Conservation (phyloP, 768 basidiomycete species). For the Rhizopogon roseolus region DNA sequence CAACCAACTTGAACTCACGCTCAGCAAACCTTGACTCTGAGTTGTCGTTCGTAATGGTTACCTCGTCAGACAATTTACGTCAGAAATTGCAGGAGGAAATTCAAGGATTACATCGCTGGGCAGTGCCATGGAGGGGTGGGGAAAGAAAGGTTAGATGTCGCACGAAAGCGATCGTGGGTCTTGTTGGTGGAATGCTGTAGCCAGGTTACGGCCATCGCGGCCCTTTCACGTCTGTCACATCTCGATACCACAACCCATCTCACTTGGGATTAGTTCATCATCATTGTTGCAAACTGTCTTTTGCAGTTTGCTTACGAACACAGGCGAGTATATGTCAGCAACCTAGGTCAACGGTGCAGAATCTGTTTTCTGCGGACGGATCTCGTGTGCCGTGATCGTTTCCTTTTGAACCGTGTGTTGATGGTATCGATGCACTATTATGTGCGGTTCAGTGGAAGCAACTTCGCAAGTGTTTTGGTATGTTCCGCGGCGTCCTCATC, state of each 20-base stretch:
- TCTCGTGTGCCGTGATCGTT: too few species aligned
- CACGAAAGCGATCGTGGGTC: conserved; percentile 57
- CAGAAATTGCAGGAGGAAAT: conserved; percentile 51
- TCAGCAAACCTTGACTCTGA: conserved; percentile 90
- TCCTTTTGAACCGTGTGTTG: too few species aligned
- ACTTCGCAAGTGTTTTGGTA: too few species aligned
- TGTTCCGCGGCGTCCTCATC: too few species aligned
- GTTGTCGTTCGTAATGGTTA: conserved; percentile 79
- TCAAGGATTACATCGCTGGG: conserved; percentile 42
- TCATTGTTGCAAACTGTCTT: not conserved
- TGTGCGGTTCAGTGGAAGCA: too few species aligned
- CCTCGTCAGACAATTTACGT: conserved; percentile 52
- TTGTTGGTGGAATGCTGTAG: conserved; percentile 70
- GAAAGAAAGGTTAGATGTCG: conserved; percentile 54
- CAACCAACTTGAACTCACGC: conserved; percentile 90
- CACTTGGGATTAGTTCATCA: not conserved
- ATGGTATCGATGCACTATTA: too few species aligned
- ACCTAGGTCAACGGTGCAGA: too few species aligned
- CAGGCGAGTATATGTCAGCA: too few species aligned
- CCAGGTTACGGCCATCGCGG: not conserved
- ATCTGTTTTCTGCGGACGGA: too few species aligned
- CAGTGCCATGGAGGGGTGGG: conserved; percentile 54
- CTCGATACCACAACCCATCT: not conserved
- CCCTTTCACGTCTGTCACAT: not conserved
- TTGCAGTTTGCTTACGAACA: not conserved